Conservation (phyloP, 768 basidiomycete species). For the Terana coerulea region DNA sequence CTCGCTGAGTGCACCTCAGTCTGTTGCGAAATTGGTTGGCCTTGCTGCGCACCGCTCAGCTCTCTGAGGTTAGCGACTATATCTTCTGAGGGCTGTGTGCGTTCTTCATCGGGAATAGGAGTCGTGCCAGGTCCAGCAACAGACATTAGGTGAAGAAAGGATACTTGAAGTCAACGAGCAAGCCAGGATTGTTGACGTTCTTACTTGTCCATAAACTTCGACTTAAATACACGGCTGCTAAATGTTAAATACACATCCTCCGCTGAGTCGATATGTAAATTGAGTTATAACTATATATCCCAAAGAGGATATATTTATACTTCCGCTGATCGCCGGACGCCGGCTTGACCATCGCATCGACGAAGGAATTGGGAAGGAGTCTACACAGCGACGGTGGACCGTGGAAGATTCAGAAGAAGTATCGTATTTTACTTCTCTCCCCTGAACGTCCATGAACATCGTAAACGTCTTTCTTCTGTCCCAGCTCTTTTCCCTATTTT, state of each 20-base stretch:
- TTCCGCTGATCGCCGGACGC: not conserved
- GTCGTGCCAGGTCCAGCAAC: not conserved
- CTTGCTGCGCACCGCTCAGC: constrained; percentile 3
- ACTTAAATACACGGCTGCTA: too few species aligned
- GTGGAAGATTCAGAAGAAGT: not conserved
- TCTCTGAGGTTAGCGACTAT: constrained; percentile 2
- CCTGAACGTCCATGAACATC: not conserved
- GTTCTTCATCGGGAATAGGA: not conserved
- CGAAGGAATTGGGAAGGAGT: constrained; percentile 3
- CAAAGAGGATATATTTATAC: not conserved
- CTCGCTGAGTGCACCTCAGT: too few species aligned
- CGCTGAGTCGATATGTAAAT: not conserved
- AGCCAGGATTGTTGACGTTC: too few species aligned
- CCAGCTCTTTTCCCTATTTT: not conserved
- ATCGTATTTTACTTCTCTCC: not conserved
- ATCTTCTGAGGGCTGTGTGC: not conserved
- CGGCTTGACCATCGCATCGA: not conserved
- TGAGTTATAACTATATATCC: not conserved
- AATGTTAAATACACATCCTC: too few species aligned
- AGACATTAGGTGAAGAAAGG: not conserved
- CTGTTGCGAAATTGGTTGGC: not conserved
- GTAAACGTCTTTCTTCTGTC: not conserved
- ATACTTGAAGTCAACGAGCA: not conserved
- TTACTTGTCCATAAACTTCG: too few species aligned
- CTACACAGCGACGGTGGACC: constrained; percentile 10